A percentile compares a stretch with the other conserved stretches of the same genome.
Evolutionary conservation across 108 stramenopile genomes (phyloP).

Genomic region (Pelagomonas calceolata): DNA sequence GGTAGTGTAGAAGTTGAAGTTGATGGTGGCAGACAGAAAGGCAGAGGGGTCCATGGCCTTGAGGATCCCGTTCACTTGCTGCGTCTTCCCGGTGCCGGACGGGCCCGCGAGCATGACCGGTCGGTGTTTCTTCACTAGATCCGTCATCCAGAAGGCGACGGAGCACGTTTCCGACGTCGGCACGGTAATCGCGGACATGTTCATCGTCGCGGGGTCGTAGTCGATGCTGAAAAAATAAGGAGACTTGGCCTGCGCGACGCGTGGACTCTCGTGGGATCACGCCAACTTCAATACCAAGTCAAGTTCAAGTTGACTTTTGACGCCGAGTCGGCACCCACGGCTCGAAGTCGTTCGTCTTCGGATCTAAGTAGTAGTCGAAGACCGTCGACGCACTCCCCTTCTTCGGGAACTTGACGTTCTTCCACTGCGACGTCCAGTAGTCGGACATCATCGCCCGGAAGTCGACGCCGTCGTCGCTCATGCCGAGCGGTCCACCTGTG

Average conservation of each 20-base stretch:
- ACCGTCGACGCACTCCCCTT: conserved; percentile 46
- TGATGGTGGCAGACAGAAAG: conserved; percentile 29
- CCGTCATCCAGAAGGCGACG: conserved; percentile 47
- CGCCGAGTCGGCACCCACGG: too few relatives aligned
- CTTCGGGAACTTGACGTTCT: conserved; percentile 57
- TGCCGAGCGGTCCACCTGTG: conserved; percentile 38
- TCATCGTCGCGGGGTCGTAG: conserved; percentile 27
- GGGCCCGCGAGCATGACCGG: conserved; percentile 56
- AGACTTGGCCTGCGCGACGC: too few relatives aligned
- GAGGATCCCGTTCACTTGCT: conserved; percentile 37
- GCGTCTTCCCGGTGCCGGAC: conserved; percentile 58
- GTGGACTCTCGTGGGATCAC: too few relatives aligned
- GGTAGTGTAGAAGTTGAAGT: conserved; percentile 51
- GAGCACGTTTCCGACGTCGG: conserved; percentile 46
- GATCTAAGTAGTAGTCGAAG: conserved; percentile 75
- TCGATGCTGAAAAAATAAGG: conserved; percentile 32
- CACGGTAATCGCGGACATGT: conserved; percentile 33
- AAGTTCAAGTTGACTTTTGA: too few relatives aligned
- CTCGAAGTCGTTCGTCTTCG: conserved; percentile 48
- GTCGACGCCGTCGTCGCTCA: conserved; percentile 60
- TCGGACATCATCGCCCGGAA: conserved; percentile 57
- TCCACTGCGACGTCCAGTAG: conserved; percentile 60
- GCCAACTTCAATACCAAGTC: too few relatives aligned
- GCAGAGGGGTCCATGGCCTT: conserved; percentile 17
- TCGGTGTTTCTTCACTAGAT: conserved; percentile 27